Base-by-base conservation (phyloP, 768 basidiomycete genomes). In the Pulveroboletus sp. region DNA sequence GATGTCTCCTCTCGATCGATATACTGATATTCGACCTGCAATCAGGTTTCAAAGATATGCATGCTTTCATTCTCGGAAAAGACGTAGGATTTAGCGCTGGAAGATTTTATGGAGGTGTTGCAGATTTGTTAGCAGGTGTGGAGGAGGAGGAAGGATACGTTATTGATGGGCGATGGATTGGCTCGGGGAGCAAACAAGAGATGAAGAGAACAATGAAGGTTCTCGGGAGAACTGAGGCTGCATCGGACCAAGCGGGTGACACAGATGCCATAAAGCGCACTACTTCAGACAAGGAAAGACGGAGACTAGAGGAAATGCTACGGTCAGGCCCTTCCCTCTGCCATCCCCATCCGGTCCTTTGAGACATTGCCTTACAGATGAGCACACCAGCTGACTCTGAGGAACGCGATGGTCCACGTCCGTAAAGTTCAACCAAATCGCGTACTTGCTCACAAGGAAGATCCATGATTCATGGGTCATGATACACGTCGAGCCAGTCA, bases 41-140 rank as follows among this genome's bases (percentile, higher is more conserved):
- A 41, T 34, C 23, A 63, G 62, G 63, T 50, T 45, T 60, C 45
- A 94, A 93, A 66, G 95, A 90, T 68, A 90, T 90, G 61, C 89
- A 90, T 80, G 86, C 91, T 0, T 84, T 87, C 60, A 87, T 93
- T 68, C 83, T 80, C 58, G 96, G 94, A 11, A 85, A 83, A 48
- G 86, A 91, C 54, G 92, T 98, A 63, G 82, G 86, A 50, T 98
- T 96, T 74, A 85, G 86, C 49, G 92, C 93, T 3, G 89, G 86
- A 19, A 90, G 87, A 9, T 97, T 97, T 67, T 97, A 95, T 63
- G 79, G 91, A 6, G 84, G 87, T 34, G 79, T 93, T 37, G 86
- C 77, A 7, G 87, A 92, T 63, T 78, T 86, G 70, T 70, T 93
- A 23, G 88, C 90, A 3, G 75, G 78, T 9, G 82, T 84, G 43